Conservation (phyloP, 352 stramenopile genomes). For the Pythium biforme region DNA sequence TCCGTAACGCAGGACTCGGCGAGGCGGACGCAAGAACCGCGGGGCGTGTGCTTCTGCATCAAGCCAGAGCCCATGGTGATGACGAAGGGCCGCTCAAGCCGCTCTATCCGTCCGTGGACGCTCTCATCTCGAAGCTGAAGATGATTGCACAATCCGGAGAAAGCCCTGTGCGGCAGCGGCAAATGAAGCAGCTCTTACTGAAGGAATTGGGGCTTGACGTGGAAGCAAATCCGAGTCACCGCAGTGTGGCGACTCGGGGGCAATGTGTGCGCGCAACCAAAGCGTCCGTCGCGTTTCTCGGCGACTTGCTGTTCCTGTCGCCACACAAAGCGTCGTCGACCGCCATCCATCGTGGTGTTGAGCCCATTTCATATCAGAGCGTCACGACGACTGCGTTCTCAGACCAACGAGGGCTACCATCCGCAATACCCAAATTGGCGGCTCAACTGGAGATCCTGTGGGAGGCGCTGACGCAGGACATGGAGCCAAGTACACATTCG, state of each 20-base stretch:
- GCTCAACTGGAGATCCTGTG: slow-evolving; percentile 1
- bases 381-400: not conserved
- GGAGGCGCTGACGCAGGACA: not conserved
- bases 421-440: not conserved
- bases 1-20: not conserved
- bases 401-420: not conserved
- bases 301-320: slow-evolving; percentile 11
- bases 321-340: no score
- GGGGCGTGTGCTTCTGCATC: not conserved
- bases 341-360: not conserved
- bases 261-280: not conserved
- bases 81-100: not conserved
- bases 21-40: slow-evolving; percentile 6
- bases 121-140: slow-evolving; percentile 7
- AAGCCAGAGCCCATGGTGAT: not conserved
- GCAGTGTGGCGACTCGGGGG: not conserved
- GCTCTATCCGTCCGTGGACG: not conserved
- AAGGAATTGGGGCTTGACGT: not conserved
- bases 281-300: slow-evolving; percentile 16
- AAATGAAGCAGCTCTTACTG: not conserved
- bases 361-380: no score
- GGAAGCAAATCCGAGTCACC: not conserved
- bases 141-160: slow-evolving; percentile 5
- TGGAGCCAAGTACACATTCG: not conserved
- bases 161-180: not conserved